These are phyloP conservation scores for Crithidia acanthocephali DNA, from an alignment of 208 protist genomes.

Conservation along the genomic window DNA sequence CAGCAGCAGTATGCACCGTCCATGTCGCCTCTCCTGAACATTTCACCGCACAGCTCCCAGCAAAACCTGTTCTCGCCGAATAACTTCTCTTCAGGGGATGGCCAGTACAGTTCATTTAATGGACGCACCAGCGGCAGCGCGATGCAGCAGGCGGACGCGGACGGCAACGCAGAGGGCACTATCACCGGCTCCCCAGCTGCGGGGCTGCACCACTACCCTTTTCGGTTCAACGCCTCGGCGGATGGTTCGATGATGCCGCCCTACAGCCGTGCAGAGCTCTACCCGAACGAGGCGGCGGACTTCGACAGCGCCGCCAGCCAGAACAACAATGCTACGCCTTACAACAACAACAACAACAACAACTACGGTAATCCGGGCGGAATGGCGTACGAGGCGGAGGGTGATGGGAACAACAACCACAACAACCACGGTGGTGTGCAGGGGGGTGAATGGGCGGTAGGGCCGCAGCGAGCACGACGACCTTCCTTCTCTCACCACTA, in stretches of 20 bases:
- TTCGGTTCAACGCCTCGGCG: slow-evolving; percentile 14
- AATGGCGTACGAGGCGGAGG: too few relatives aligned
- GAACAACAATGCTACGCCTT: neutral
- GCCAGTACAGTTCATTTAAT: neutral
- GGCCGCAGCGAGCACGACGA: neutral
- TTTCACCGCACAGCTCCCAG: slow-evolving; percentile 14
- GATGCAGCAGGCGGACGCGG: neutral
- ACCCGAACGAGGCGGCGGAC: slow-evolving; percentile 1
- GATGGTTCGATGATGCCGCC: slow-evolving; percentile 4
- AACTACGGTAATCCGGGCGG: neutral
- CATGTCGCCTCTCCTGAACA: slow-evolving; percentile 6
- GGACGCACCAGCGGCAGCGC: neutral
- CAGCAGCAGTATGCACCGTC: slow-evolving; percentile 3
- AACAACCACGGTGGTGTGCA: neutral
- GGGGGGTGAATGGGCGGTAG: neutral
- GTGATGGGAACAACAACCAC: neutral
- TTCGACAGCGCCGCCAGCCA: neutral
- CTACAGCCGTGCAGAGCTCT: slow-evolving; percentile 7
- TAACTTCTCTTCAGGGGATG: neutral
- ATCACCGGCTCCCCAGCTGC: neutral
- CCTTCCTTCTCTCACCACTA: neutral
- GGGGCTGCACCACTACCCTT: slow-evolving; percentile 9
- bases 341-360: neutral
- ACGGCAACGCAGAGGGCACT: too few relatives aligned
- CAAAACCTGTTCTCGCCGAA: neutral